Evolutionary conservation across 345 rosid species (phyloP).

Genomic region (Eucalyptus melliodora): DNA sequence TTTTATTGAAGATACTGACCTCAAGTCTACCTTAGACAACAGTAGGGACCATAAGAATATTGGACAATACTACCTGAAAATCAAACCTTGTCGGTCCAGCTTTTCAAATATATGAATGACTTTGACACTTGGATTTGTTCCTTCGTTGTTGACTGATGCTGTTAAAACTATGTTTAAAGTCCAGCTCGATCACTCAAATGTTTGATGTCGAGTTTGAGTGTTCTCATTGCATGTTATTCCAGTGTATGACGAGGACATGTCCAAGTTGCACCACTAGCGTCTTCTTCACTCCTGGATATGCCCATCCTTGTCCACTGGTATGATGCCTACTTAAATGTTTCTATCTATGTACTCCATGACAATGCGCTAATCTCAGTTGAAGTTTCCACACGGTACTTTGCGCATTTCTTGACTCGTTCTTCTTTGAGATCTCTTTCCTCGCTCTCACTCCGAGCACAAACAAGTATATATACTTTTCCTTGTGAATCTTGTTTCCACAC

Average conservation of each 20-base stretch:
- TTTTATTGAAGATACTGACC: background rate
- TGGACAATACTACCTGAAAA: background rate
- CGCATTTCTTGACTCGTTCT: background rate
- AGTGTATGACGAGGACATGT: background rate
- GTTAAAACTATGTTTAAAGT: background rate
- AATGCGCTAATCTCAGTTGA: too few relatives aligned
- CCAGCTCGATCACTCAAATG: background rate
- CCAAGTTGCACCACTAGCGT: background rate
- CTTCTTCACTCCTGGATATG: background rate
- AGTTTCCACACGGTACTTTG: too few relatives aligned
- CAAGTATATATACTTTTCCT: background rate
- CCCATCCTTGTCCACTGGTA: too few relatives aligned
- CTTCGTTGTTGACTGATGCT: background rate
- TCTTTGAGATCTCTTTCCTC: background rate
- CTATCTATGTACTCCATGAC: too few relatives aligned
- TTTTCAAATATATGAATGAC: background rate
- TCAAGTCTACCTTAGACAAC: background rate
- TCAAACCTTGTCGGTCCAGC: background rate
- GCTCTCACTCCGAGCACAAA: too few relatives aligned
- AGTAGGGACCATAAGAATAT: background rate
- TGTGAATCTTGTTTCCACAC: too few relatives aligned
- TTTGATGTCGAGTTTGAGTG: background rate
- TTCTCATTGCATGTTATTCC: background rate
- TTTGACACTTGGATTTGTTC: background rate
- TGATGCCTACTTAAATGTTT: too few relatives aligned